Evolutionary conservation across 2,329 filamentous ascomycete genomes (phyloP).

Genomic region (Aspergillus texensis): DNA sequence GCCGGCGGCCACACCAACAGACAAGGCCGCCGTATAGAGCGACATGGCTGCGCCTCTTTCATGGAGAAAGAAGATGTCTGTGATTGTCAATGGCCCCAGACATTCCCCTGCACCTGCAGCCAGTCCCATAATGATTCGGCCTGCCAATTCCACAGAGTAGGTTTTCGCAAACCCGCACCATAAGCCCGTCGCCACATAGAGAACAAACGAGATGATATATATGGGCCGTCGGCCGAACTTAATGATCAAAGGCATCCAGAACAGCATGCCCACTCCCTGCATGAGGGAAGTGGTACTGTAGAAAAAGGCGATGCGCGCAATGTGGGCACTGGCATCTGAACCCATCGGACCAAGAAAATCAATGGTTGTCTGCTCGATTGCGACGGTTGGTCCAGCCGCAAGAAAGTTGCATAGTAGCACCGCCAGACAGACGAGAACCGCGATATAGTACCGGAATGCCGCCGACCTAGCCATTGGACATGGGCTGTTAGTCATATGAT

Average conservation of each 20-base stretch:
- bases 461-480: not conserved
- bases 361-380: slow-evolving; percentile 51
- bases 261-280: slow-evolving; percentile 48
- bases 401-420: slow-evolving; percentile 61
- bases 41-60: not conserved
- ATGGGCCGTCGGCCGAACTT: slow-evolving; percentile 41
- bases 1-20: slow-evolving; percentile 25
- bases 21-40: slow-evolving; percentile 24
- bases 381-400: slow-evolving; percentile 58
- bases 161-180: slow-evolving; percentile 39
- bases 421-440: slow-evolving; percentile 33
- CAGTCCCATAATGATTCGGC: slow-evolving; percentile 42
- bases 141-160: slow-evolving; percentile 29
- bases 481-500: not conserved
- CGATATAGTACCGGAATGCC: not conserved
- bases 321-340: not conserved
- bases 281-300: slow-evolving; percentile 56
- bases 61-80: slow-evolving; percentile 38
- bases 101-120: slow-evolving; percentile 56
- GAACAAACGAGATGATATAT: slow-evolving; percentile 11
- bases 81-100: slow-evolving; percentile 53
- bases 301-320: slow-evolving; percentile 49
- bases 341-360: slow-evolving; percentile 50
- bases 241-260: slow-evolving; percentile 42
- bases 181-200: slow-evolving; percentile 38